Evolutionary conservation across 2,329 filamentous ascomycete species (phyloP), one percentile per base, ranked within the genome.

Genomic region (Talaromyces funiculosus): DNA sequence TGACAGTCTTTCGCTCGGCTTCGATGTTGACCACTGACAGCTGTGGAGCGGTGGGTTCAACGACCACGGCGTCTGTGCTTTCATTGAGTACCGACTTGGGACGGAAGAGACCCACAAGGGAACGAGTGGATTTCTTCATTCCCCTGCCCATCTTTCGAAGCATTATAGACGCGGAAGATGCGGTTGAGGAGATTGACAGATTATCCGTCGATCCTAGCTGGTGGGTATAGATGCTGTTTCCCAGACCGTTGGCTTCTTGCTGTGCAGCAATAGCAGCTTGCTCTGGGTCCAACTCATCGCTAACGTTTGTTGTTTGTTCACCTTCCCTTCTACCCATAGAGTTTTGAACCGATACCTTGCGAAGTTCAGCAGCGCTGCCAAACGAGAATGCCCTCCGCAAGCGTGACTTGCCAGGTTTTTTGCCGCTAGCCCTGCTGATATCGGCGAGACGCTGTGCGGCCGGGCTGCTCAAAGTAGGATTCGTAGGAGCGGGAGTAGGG

Each of bases 141-240:
- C 93, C 92, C 65, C 92, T 91, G 60, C 94, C 94, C 94, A 99
- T 99, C 80, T 99, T 99, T 57, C 94, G 87, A 66, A 99, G 73
- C 78, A 80, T 80, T 55, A 80, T 75, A 14, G 77, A 80, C 4
- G 78, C 77, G 7, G 78, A 80, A 0, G 78, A 80, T 22, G 77
- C 77, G 5, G 78, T 80, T 1, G 78, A 80, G 1, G 77, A 79
- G 20, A 80, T 76, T 4, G 78, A 80, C 47, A 99, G 77, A 67
- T 97, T 97, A 75, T 99, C 94, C 0, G 91, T 97, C 4, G 94
- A 99, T 14, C 91, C 89, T 16, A 87, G 85, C 65, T 89, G 88
- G 61, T 71, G 67, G 24, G 89, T 90, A 73, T 99, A 99, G 67
- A 99, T 99, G 71, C 87, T 94, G 71, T 89, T 92, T 62, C 94